phyloP scores from a whole-genome alignment of 2,329 filamentous ascomycete genomes.

The Setomelanomma holmii region DNA sequence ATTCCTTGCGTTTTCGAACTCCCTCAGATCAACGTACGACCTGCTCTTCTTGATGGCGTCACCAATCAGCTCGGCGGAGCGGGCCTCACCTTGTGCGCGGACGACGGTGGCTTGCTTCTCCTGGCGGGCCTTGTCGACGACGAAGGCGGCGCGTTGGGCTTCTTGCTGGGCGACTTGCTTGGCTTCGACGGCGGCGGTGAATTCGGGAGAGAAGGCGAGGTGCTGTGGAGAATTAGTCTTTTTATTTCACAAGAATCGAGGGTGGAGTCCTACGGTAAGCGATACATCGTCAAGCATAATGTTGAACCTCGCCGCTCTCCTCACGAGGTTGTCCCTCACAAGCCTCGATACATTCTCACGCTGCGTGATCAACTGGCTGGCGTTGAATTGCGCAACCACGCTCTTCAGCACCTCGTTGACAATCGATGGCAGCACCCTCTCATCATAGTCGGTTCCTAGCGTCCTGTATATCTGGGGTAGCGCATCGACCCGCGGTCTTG shows the following conservation, averaged over 20 bases:
- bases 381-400: conserved; percentile 98
- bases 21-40: conserved; percentile 94
- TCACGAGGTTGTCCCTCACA: conserved; percentile 90
- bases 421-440: conserved; percentile 96
- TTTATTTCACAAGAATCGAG: background rate
- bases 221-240: conserved; percentile 56
- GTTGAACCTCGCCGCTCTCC: conserved; percentile 93
- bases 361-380: conserved; percentile 97
- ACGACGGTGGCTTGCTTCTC: conserved; percentile 99
- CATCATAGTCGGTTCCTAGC: conserved; percentile 93
- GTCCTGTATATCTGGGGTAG: conserved; percentile 98
- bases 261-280: conserved; percentile 74
- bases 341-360: conserved; percentile 93
- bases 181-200: conserved; percentile 72
- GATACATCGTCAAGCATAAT: conserved; percentile 98
- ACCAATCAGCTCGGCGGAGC: conserved; percentile 96
- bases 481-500: conserved; percentile 83
- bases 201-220: conserved; percentile 73
- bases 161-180: conserved; percentile 83
- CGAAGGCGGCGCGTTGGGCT: conserved; percentile 93
- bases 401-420: conserved; percentile 99
- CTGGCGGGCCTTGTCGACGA: conserved; percentile 98
- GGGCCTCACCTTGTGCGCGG: conserved; percentile 97
- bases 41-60: conserved; percentile 99
- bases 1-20: conserved; percentile 92